These are phyloP conservation scores for Mycocentrospora acerina DNA, from an alignment of 2,329 filamentous ascomycete species.

Conservation along the genomic window DNA sequence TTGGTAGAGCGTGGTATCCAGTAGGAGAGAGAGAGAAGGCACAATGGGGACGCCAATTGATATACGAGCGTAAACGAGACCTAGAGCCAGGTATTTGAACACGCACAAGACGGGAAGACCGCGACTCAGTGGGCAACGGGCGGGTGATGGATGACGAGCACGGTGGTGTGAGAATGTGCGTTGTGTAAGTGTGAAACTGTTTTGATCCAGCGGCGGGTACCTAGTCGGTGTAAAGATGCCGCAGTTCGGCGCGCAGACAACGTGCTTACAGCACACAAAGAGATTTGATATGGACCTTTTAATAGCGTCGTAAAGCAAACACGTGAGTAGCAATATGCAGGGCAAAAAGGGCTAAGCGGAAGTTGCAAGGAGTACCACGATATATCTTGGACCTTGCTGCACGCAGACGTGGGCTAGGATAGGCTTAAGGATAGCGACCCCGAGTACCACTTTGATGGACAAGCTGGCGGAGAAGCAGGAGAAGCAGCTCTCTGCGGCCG, in stretches of 20 bases:
- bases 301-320: conserved; percentile 16
- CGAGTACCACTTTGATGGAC: conserved; percentile 16
- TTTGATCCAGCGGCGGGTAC: conserved; percentile 6
- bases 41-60: conserved; percentile 10
- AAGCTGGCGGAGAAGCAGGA: conserved; percentile 40
- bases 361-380: conserved; percentile 3
- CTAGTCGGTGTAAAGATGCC: conserved; percentile 19
- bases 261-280: conserved; percentile 21
- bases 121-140: conserved; percentile 13
- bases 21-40: conserved; percentile 12
- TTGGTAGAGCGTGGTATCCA: conserved; percentile 16
- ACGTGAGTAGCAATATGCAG: conserved; percentile 33
- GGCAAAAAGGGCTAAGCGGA: conserved; percentile 8
- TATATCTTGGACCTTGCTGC: conserved; percentile 1
- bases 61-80: conserved; percentile 27
- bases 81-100: conserved; percentile 12
- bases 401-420: conserved; percentile 2
- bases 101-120: conserved; percentile 6
- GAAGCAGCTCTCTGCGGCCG: conserved; percentile 22
- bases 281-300: conserved; percentile 17
- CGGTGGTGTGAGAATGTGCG: conserved; percentile 22
- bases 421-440: conserved; percentile 8
- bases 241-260: conserved; percentile 27
- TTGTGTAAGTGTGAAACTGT: conserved; percentile 9
- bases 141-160: conserved; percentile 20